A percentile compares a stretch with the other conserved stretches of the same genome.
These are phyloP conservation scores for Gamsiella multidivaricata DNA, from an alignment of 192 early-diverging fungal species.

Conservation along the genomic window DNA sequence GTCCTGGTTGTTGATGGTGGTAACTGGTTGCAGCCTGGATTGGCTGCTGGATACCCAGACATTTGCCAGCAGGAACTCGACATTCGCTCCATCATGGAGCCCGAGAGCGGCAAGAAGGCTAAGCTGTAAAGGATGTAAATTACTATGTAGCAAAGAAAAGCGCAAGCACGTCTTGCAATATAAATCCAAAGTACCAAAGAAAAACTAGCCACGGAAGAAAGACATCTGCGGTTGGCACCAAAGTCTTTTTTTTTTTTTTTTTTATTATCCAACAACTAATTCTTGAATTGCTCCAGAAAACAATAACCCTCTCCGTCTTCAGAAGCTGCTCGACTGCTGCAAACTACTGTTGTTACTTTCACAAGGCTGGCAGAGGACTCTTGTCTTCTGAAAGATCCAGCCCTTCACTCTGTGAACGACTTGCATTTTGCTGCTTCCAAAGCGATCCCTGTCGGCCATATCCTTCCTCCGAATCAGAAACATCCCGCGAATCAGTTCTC, in stretches of 20 bases:
- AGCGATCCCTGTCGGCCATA: neutral
- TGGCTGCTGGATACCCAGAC: conserved; percentile 41
- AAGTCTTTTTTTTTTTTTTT: neutral
- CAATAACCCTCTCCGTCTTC: neutral
- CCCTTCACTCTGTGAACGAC: neutral
- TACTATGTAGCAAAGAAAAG: no score
- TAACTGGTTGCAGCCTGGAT: conserved; percentile 58
- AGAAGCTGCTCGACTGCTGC: neutral
- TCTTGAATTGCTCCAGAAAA: no score
- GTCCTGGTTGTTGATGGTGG: conserved; percentile 72
- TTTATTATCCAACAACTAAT: neutral
- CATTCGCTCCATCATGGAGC: conserved; percentile 54
- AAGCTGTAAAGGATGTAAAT: conserved; percentile 18
- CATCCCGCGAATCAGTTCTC: conserved; percentile 15
- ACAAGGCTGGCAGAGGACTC: neutral
- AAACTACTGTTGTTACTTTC: no score
- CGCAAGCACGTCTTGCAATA: no score
- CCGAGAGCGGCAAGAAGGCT: conserved; percentile 36
- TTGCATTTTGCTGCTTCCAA: neutral
- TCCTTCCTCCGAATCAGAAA: conserved; percentile 23
- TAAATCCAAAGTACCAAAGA: neutral
- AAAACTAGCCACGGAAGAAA: no score
- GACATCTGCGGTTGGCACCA: no score
- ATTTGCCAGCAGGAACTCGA: conserved; percentile 45
- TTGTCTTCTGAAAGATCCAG: neutral